Evolutionary conservation across 2,329 filamentous ascomycete genomes (phyloP).

Genomic region (Talaromyces sp.): DNA sequence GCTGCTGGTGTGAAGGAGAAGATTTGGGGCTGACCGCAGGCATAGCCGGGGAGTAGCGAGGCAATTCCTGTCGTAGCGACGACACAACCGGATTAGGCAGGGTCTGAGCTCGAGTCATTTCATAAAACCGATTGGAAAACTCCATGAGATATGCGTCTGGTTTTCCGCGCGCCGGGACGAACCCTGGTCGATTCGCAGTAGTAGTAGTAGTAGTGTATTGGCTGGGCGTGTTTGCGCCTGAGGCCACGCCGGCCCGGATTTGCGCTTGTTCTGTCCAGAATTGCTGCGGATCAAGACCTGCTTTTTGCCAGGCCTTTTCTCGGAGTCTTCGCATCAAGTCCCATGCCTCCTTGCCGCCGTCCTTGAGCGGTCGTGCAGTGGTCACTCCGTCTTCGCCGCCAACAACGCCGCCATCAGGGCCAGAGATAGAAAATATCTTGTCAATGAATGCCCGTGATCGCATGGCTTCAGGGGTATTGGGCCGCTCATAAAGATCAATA

Average conservation of each 20-base stretch:
- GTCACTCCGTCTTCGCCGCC: constrained; percentile 41
- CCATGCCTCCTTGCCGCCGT: constrained; percentile 45
- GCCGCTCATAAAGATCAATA: constrained; percentile 44
- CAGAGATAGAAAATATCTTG: constrained; percentile 40
- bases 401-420: constrained; percentile 40
- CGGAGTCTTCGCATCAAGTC: constrained; percentile 43
- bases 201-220: background rate
- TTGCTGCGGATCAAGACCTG: constrained; percentile 40
- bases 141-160: constrained; percentile 19
- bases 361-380: constrained; percentile 38
- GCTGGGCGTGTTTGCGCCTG: constrained; percentile 14
- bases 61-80: constrained; percentile 18
- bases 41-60: constrained; percentile 15
- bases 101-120: constrained; percentile 28
- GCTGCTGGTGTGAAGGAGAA: constrained; percentile 7
- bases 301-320: constrained; percentile 44
- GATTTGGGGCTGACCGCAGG: constrained; percentile 15
- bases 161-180: background rate
- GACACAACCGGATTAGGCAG: constrained; percentile 17
- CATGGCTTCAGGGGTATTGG: constrained; percentile 38
- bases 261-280: constrained; percentile 44
- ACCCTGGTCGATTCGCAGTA: background rate
- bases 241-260: constrained; percentile 29
- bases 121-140: constrained; percentile 30
- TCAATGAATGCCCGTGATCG: constrained; percentile 42